Evolutionary conservation across 1,139 yeast genomes (phyloP).

Genomic region (Pichia sp.): DNA sequence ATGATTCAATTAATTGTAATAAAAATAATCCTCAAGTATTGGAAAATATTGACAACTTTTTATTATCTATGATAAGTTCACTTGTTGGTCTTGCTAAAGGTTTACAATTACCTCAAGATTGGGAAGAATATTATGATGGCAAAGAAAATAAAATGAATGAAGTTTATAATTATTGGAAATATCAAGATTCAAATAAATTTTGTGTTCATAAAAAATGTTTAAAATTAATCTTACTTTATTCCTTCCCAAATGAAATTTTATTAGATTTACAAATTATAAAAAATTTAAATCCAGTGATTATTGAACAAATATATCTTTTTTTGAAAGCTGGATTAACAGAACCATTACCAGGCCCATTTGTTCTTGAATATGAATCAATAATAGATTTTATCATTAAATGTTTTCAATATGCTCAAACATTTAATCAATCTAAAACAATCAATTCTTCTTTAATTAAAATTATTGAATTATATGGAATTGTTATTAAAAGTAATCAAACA

Average conservation of each 20-base stretch:
- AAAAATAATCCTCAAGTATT: slow-evolving; percentile 1
- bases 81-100: slow-evolving; percentile 66
- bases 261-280: not conserved
- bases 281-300: slow-evolving; percentile 28
- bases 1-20: not conserved
- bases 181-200: slow-evolving; percentile 1
- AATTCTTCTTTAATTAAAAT: slow-evolving; percentile 9
- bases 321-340: slow-evolving; percentile 54
- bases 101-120: slow-evolving; percentile 51
- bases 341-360: slow-evolving; percentile 52
- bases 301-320: slow-evolving; percentile 53
- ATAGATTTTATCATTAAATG: slow-evolving; percentile 8
- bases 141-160: slow-evolving; percentile 25
- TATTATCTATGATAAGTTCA: slow-evolving; percentile 31
- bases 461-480: slow-evolving; percentile 9
- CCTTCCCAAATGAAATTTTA: slow-evolving; percentile 9
- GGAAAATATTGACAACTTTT: slow-evolving; percentile 6
- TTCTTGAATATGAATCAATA: slow-evolving; percentile 33
- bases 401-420: slow-evolving; percentile 8
- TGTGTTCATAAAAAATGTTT: slow-evolving; percentile 37
- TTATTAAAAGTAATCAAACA: slow-evolving; percentile 7
- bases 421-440: not conserved
- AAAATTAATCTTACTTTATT: slow-evolving; percentile 4
- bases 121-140: slow-evolving; percentile 35
- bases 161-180: slow-evolving; percentile 33